Percentiles rank a stretch among this genome's conserved stretches.
Evolutionary conservation across 768 basidiomycete genomes (phyloP).

Genomic region (Boletus rubroflammeus): DNA sequence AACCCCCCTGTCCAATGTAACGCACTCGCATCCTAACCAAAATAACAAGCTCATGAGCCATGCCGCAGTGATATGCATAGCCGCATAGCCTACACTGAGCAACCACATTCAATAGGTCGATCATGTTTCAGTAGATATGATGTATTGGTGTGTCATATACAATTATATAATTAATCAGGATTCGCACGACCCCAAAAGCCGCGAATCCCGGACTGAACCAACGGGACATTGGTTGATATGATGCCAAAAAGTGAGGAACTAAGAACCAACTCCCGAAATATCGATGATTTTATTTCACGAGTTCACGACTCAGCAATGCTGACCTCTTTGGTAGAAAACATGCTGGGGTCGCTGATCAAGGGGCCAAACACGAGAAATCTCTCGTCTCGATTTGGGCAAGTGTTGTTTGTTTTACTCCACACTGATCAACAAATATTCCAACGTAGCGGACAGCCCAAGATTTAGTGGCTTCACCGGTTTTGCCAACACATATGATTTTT

Average conservation of each 20-base stretch:
- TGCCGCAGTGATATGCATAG: no score
- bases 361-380: neutral
- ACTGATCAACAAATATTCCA: neutral
- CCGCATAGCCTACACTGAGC: no score
- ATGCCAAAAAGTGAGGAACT: neutral
- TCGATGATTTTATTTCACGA: neutral
- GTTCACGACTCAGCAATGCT: neutral
- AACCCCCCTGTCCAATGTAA: no score
- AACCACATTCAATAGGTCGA: neutral
- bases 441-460: neutral
- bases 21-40: neutral
- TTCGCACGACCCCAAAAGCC: neutral
- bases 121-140: neutral
- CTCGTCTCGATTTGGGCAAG: neutral
- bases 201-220: neutral
- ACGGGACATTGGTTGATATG: neutral
- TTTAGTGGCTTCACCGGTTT: neutral
- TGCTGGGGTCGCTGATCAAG: neutral
- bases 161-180: neutral
- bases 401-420: neutral
- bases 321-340: neutral
- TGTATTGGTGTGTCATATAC: neutral
- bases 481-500: neutral
- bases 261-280: neutral
- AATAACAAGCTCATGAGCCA: neutral